phyloP scores from a whole-genome alignment of 2,329 filamentous ascomycete genomes.

The Fusarium citri region DNA sequence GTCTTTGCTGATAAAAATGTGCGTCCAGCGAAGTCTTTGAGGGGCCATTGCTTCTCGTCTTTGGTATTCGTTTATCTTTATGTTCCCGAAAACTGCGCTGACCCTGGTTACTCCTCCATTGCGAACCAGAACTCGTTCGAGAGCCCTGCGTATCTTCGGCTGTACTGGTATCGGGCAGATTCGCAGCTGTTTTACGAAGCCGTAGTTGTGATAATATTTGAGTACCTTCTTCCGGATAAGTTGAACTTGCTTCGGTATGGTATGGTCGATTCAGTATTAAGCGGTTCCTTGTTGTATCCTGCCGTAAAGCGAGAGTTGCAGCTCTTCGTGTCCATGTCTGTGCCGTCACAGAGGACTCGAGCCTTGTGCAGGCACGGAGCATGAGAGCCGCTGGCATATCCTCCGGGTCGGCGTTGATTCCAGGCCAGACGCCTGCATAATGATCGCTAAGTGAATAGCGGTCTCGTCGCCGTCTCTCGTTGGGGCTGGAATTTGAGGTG shows the following conservation, averaged over 20 bases:
- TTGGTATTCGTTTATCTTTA: not conserved
- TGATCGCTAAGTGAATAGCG: conserved; percentile 25
- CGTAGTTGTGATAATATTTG: conserved; percentile 37
- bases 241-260: conserved; percentile 5
- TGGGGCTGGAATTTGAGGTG: conserved; percentile 6
- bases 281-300: not conserved
- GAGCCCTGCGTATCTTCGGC: not conserved
- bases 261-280: conserved; percentile 26
- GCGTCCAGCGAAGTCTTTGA: not conserved
- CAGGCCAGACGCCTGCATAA: conserved; percentile 37
- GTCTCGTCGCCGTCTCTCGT: conserved; percentile 6
- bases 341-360: conserved; percentile 30
- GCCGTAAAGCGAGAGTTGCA: conserved; percentile 28
- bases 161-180: conserved; percentile 4
- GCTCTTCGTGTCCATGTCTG: conserved; percentile 34
- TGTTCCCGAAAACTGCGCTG: not conserved
- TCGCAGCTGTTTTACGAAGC: conserved; percentile 13
- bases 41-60: not conserved
- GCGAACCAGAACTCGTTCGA: not conserved
- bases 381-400: conserved; percentile 44
- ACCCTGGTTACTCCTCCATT: not conserved
- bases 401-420: conserved; percentile 38
- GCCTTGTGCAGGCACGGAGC: conserved; percentile 43
- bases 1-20: not conserved
- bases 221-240: conserved; percentile 6